phyloP scores from a whole-genome alignment of 2,329 filamentous ascomycete species.

The Didymella arachidicola region DNA sequence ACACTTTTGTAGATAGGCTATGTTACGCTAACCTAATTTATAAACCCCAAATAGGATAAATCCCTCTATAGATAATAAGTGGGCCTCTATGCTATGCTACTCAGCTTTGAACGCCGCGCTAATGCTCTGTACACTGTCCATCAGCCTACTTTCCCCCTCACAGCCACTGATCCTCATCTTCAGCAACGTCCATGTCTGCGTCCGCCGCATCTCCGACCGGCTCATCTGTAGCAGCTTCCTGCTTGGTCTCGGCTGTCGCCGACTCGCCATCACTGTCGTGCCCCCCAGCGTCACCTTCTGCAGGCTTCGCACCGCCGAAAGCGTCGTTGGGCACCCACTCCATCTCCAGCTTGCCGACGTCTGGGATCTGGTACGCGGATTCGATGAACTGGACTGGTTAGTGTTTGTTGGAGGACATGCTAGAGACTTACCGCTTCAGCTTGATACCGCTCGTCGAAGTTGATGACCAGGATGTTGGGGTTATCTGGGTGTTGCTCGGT shows the following conservation, averaged over 20 bases:
- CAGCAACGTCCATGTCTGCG: constrained; percentile 46
- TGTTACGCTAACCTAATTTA: too few species aligned
- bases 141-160: not conserved
- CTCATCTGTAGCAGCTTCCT: constrained; percentile 17
- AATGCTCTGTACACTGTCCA: not conserved
- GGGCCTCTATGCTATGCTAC: not conserved
- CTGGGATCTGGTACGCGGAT: constrained; percentile 66
- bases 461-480: constrained; percentile 50
- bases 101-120: not conserved
- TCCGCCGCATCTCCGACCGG: constrained; percentile 20
- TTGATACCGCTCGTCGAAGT: constrained; percentile 60
- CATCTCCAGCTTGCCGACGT: constrained; percentile 70
- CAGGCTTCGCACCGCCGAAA: constrained; percentile 24
- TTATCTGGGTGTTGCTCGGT: constrained; percentile 51
- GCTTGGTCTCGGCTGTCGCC: constrained; percentile 22
- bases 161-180: constrained; percentile 46
- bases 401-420: not conserved
- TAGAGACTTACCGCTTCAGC: constrained; percentile 65
- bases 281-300: constrained; percentile 1
- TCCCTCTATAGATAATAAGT: too few species aligned
- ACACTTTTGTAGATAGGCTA: too few species aligned
- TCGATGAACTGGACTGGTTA: constrained; percentile 56
- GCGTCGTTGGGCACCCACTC: constrained; percentile 64
- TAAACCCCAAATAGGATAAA: too few species aligned
- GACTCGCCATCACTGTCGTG: constrained; percentile 23